Evolutionary conservation across 169 alveolate species (phyloP), one percentile per base, ranked within the genome.

Genomic region (Hepatocystis sp.): DNA sequence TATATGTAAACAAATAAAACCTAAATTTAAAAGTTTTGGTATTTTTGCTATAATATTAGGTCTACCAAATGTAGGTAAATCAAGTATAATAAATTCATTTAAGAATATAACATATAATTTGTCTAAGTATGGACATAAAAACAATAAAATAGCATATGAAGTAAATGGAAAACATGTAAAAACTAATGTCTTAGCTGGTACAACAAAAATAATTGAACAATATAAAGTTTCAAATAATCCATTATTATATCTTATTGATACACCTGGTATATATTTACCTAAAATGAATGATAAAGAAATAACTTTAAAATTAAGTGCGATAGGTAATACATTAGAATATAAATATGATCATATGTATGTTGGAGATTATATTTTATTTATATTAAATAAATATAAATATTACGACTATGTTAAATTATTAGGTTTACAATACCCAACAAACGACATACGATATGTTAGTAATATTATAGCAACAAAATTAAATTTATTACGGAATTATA

Each of bases 41-140:
- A 17, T 76, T 2, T 76, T 76, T 58, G 40, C 78, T 63, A 44
- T 76, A 36, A 21, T 76, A 28, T 98, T 98, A 7, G 99, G 99
- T 39, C 97, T 95, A 89, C 99, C 99, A 23, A 98, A 98, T 89
- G 99, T 98, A 13, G 99, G 99, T 8, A 98, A 98, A 88, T 96
- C 99, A 15, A 97, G 99, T 42, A 95, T 98, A 51, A 98, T 98
- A 52, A 98, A 98, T 84, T 76, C 88, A 2, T 76, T 76, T 46
- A 76, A 76, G 19, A 76, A 76, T 30, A 32, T 76, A 19, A 76
- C 88, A 19, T 63, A 76, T 51, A 76, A 76, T 23, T 27, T 76
- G 34, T 49, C 66, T 11, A 76, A 76, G 39, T 76, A 76, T 58
- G 88, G 88, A 10, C 36, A 76, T 15, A 56, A 56, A 46, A 58